A percentile compares a stretch with the other conserved stretches of the same genome.
These are phyloP conservation scores for Pseudodiploospora longispora DNA, from an alignment of 2,329 filamentous ascomycete species.

Conservation along the genomic window DNA sequence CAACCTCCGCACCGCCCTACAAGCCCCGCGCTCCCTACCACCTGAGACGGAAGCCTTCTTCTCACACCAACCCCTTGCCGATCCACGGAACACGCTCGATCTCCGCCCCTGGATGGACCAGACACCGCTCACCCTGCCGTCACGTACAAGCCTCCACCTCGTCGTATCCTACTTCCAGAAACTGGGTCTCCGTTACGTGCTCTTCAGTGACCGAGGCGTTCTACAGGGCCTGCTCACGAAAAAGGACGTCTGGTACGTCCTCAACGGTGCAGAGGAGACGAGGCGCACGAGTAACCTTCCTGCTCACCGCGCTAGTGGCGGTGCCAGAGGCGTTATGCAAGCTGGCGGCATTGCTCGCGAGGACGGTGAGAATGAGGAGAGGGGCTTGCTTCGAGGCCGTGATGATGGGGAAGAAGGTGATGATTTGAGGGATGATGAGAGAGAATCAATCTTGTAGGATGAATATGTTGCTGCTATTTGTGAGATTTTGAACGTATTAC, in stretches of 20 bases:
- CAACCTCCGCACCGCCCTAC: constrained; percentile 53
- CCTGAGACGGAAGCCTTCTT: constrained; percentile 76
- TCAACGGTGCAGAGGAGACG: constrained; percentile 68
- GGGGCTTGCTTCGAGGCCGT: constrained; percentile 31
- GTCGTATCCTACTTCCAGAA: constrained; percentile 91
- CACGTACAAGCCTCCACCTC: constrained; percentile 69
- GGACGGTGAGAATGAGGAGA: constrained; percentile 31
- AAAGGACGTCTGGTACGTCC: constrained; percentile 92
- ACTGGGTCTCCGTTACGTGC: constrained; percentile 79
- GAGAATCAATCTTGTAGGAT: constrained; percentile 18
- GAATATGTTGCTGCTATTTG: background rate
- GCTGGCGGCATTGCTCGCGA: constrained; percentile 30
- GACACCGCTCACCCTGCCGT: constrained; percentile 84
- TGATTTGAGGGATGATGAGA: background rate
- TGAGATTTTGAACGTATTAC: too few relatives aligned
- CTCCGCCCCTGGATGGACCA: constrained; percentile 98
- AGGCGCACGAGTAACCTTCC: constrained; percentile 30
- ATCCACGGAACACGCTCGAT: constrained; percentile 72
- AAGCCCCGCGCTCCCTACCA: constrained; percentile 52
- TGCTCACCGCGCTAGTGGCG: constrained; percentile 1
- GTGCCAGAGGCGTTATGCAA: constrained; percentile 13
- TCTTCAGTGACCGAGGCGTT: constrained; percentile 76
- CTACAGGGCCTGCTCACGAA: constrained; percentile 86
- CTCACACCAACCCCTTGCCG: constrained; percentile 70
- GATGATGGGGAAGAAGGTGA: constrained; percentile 24